Evolutionary conservation across 192 early-diverging fungal genomes (phyloP), one percentile per base, ranked within the genome.

Genomic region (Coemansia reversa): DNA sequence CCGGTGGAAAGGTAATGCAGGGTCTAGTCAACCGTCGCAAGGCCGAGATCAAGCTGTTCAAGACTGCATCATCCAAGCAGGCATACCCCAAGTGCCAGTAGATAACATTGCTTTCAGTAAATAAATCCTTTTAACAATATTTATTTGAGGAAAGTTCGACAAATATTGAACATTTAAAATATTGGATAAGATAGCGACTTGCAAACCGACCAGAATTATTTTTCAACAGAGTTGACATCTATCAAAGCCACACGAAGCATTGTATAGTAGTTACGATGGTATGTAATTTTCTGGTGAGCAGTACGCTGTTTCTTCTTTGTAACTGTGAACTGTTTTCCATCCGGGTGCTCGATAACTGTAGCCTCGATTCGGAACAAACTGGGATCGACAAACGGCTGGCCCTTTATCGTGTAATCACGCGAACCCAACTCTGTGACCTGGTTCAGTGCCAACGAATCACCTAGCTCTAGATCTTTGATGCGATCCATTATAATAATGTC

Each of bases 301-400:
- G 90, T 93, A 77, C 89, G 88, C 80, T 84, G 86, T 79, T 90
- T 90, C 83, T 90, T 92, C 73, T 93, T 93, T 54, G 87, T 80
- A 18, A 87, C 86, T n/a, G 82, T 79, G 32, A 90, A 79, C 42
- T 86, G 81, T 62, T 89, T 86, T 55, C 90, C 87, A 70, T 87
- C 88, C 12, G 93, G 83, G 55, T 98, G 94, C 75, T 98, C 95
- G 47, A 95, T 86, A 0, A 94, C 93, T 0, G 89, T 90, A 16
- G 93, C 94, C 69, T 92, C 86, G 63, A 98, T 88, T 51, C 69
- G 82, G 61, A 85, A 91, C 45, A 89, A 87, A 12, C 81, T 73
- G 7, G 91, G 85, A 8, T 88, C 77, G 24, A 98, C 85, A 63
- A 88, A 92, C 14, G 96, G 96, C 65, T 90, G 73, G 2, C 96